Conservation (phyloP, 495 filamentous ascomycete species). For the Lophiotrema nucula region DNA sequence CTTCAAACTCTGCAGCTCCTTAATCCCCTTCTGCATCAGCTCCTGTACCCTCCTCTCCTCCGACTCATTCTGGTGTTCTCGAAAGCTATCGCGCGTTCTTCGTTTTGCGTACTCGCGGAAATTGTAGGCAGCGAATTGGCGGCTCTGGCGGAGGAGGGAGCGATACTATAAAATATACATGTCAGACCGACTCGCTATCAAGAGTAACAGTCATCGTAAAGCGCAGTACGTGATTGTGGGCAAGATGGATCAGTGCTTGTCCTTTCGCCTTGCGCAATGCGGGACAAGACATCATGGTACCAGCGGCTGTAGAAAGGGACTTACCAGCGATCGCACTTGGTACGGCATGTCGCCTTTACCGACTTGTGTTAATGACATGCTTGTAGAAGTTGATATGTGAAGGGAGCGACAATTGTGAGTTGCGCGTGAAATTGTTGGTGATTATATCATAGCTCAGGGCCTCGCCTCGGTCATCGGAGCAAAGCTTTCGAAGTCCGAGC, state of each 20-base stretch:
- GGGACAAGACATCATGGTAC: too few relatives aligned
- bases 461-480: constrained; percentile 13
- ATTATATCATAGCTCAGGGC: constrained; percentile 20
- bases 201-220: too few relatives aligned
- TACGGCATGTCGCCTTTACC: constrained; percentile 34
- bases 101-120: constrained; percentile 95
- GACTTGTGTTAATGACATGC: constrained; percentile 30
- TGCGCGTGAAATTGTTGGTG: background rate
- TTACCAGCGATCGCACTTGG: constrained; percentile 37
- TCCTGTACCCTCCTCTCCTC: constrained; percentile 81
- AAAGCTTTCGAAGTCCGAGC: constrained; percentile 14
- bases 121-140: constrained; percentile 90
- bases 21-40: constrained; percentile 81
- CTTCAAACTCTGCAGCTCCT: constrained; percentile 88
- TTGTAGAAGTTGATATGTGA: background rate
- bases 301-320: too few relatives aligned
- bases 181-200: too few relatives aligned
- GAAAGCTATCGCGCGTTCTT: constrained; percentile 83
- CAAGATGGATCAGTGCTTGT: too few relatives aligned
- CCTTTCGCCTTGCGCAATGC: too few relatives aligned
- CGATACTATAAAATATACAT: constrained; percentile 92
- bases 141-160: constrained; percentile 80
- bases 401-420: background rate
- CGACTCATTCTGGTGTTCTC: constrained; percentile 65
- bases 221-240: too few relatives aligned